Evolutionary conservation across 495 filamentous ascomycete species (phyloP), one percentile per base, ranked within the genome.

Genomic region (Platismatia glauca): DNA sequence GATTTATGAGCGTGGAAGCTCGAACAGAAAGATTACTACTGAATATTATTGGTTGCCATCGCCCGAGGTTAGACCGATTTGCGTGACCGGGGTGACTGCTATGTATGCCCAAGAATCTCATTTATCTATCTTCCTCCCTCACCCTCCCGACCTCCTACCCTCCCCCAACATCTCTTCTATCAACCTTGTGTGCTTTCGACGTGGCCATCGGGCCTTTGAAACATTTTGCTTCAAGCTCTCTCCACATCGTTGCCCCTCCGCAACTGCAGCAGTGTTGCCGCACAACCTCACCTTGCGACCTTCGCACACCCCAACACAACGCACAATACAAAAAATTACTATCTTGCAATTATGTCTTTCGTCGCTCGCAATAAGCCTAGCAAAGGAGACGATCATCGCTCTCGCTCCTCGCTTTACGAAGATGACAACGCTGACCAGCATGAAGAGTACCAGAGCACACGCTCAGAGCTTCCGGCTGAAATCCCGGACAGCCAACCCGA

Each of bases 21-120:
- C 9, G 24, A 33, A 0, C 29, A 18, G 3, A 33, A 53, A 33
- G 15, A 33, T 1, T 33, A 2, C 9, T 33, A 9, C 6, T 33
- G 50, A 33, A 6, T 33, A 7, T 6, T 20, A 34, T 20, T 33
- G 50, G 50, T 53, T 33, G 29, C 29, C n/a, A 16, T 20, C 16
- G 50, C 50, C 29, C 50, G 50, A 53, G 52, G 29, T 62, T 62
- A 56, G 60, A 41, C 37, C 41, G 60, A 31, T 62, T 29, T 55
- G 29, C 0, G 52, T 38, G 50, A 56, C 60, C 38, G 43, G 60
- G 60, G 55, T 37, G 50, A 29, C 43, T 62, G 60, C 60, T 62
- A 62, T 62, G 60, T 62, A 62, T 38, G 60, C 52, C 46, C 50
- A 34, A 24, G 31, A 22, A 62, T 44, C 29, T 55, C 60, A 62